Percentiles rank a stretch among this genome's conserved stretches.
phyloP scores from a whole-genome alignment of 2,329 filamentous ascomycete genomes.

The Hypoxylon rubiginosum region DNA sequence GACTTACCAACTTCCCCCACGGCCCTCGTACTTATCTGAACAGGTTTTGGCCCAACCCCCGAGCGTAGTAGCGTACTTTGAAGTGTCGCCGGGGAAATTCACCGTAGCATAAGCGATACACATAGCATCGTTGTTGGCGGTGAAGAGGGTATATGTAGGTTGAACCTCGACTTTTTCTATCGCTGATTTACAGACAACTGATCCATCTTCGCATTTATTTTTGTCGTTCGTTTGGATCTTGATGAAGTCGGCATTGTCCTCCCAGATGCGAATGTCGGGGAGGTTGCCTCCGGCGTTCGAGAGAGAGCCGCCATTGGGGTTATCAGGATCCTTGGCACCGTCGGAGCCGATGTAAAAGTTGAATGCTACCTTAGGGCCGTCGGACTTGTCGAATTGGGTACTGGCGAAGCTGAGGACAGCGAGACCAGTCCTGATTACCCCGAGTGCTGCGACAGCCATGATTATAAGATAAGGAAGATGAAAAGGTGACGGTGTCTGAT shows the following conservation, averaged over 20 bases:
- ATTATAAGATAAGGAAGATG: neutral
- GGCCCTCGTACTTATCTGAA: slow-evolving; percentile 4
- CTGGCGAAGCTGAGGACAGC: slow-evolving; percentile 1
- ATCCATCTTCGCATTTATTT: slow-evolving; percentile 8
- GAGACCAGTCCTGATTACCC: neutral
- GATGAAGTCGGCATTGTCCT: slow-evolving; percentile 2
- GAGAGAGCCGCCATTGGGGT: neutral
- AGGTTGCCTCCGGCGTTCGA: slow-evolving; percentile 4
- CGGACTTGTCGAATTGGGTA: slow-evolving; percentile 2
- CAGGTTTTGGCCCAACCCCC: slow-evolving; percentile 9
- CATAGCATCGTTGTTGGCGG: slow-evolving; percentile 10
- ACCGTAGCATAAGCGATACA: slow-evolving; percentile 9
- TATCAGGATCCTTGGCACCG: slow-evolving; percentile 1
- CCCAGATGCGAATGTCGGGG: slow-evolving; percentile 12
- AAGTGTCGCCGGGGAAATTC: slow-evolving; percentile 10
- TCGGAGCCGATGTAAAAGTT: slow-evolving; percentile 12
- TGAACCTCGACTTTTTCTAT: slow-evolving; percentile 9
- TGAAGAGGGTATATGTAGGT: slow-evolving; percentile 8
- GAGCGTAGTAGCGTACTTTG: slow-evolving; percentile 7
- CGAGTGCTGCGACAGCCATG: slow-evolving; percentile 10
- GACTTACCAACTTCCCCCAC: slow-evolving; percentile 10
- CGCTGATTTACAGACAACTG: neutral
- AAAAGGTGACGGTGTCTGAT: neutral
- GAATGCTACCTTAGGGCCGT: slow-evolving; percentile 9
- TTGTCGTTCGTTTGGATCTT: slow-evolving; percentile 10